Evolutionary conservation across 2,329 filamentous ascomycete genomes (phyloP).

Genomic region (Keithomyces neogunnii): DNA sequence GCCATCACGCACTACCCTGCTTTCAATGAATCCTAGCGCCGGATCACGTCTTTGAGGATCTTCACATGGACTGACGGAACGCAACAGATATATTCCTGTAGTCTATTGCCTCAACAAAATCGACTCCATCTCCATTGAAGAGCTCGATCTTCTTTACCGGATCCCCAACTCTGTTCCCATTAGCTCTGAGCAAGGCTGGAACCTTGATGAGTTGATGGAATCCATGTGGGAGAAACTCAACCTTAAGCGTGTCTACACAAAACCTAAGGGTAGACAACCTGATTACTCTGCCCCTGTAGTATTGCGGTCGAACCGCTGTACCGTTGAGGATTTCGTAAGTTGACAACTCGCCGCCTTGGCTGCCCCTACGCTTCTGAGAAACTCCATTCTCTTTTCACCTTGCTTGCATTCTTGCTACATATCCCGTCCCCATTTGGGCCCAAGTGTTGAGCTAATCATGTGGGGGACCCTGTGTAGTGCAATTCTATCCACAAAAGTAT

Average conservation of each 20-base stretch:
- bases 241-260: conserved; percentile 89
- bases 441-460: conserved; percentile 9
- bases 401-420: not conserved
- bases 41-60: not conserved
- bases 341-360: conserved; percentile 1
- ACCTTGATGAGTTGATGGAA: conserved; percentile 92
- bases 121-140: conserved; percentile 94
- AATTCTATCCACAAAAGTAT: conserved; percentile 96
- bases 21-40: not conserved
- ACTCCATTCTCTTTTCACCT: not conserved
- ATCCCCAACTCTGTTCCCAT: conserved; percentile 97
- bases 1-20: not conserved
- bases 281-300: conserved; percentile 92
- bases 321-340: conserved; percentile 94
- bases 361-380: not conserved
- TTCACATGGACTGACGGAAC: not conserved
- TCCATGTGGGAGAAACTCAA: conserved; percentile 98
- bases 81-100: conserved; percentile 83
- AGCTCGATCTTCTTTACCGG: conserved; percentile 89
- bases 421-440: not conserved
- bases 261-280: conserved; percentile 90
- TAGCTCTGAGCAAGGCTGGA: conserved; percentile 96
- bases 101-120: conserved; percentile 99
- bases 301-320: conserved; percentile 71
- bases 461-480: conserved; percentile 55